Conservation (phyloP, 768 basidiomycete genomes). For the Lyophyllum semitale region DNA sequence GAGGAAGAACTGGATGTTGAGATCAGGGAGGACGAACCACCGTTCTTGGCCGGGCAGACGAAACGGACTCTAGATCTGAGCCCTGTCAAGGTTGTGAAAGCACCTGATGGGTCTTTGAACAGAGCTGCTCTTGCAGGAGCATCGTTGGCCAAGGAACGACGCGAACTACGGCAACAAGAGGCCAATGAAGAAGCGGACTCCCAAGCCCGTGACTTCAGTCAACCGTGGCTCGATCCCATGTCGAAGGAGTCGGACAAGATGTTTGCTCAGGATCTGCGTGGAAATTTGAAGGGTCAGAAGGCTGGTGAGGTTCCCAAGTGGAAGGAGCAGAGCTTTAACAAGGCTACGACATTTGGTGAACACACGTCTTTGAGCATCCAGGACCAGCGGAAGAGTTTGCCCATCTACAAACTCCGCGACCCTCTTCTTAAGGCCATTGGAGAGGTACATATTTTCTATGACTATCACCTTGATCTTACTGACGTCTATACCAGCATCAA, state of each 20-base stretch:
- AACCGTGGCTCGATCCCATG: constrained; percentile 99
- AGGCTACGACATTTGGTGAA: constrained; percentile 94
- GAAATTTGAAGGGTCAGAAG: constrained; percentile 80
- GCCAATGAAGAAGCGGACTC: constrained; percentile 93
- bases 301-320: constrained; percentile 84
- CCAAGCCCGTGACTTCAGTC: constrained; percentile 90
- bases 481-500: constrained; percentile 67
- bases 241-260: constrained; percentile 81
- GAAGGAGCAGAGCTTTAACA: constrained; percentile 93
- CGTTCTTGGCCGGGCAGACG: constrained; percentile 95
- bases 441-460: constrained; percentile 58
- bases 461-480: constrained; percentile 15
- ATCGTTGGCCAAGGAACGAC: constrained; percentile 90
- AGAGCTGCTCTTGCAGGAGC: constrained; percentile 94
- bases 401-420: constrained; percentile 94
- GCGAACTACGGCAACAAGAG: constrained; percentile 93
- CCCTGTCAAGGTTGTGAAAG: constrained; percentile 98
- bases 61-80: constrained; percentile 94
- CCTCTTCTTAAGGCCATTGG: constrained; percentile 86
- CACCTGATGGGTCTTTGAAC: constrained; percentile 96
- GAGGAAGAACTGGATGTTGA: constrained; percentile 98
- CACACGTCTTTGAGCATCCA: constrained; percentile 89
- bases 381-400: constrained; percentile 88
- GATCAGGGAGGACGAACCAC: constrained; percentile 93
- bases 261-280: constrained; percentile 92